Evolutionary conservation across 345 rosid genomes (phyloP).

Genomic region (Gossypium sturtianum): DNA sequence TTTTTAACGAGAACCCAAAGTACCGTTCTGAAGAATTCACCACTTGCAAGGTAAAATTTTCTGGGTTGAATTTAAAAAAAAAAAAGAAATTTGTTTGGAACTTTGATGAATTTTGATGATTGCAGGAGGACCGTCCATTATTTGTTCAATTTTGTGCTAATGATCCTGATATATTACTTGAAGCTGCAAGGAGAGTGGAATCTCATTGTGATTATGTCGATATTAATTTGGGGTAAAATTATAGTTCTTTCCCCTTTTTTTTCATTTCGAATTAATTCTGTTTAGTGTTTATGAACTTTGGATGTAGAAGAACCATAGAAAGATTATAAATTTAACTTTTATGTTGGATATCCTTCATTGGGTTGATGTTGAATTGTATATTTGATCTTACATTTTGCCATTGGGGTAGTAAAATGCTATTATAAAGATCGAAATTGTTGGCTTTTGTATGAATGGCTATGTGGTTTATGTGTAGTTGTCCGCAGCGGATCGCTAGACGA

Average conservation of each 20-base stretch:
- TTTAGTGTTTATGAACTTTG: neutral
- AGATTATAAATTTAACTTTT: neutral
- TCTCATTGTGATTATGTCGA: slow-evolving; percentile 87
- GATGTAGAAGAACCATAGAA: neutral
- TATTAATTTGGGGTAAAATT: slow-evolving; percentile 77
- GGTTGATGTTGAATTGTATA: neutral
- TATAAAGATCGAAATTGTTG: neutral
- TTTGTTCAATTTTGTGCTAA: slow-evolving; percentile 97
- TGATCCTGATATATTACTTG: slow-evolving; percentile 69
- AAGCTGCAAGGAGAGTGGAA: slow-evolving; percentile 79
- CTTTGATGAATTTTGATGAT: neutral
- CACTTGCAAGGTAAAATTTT: slow-evolving; percentile 58
- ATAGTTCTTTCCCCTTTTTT: neutral
- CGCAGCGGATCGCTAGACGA: slow-evolving; percentile 50
- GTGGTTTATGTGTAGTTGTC: slow-evolving; percentile 44
- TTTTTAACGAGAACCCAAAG: slow-evolving; percentile 72
- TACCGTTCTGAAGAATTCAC: slow-evolving; percentile 76
- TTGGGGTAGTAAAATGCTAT: neutral
- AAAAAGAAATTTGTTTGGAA: neutral
- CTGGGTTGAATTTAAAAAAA: neutral
- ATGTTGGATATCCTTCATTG: neutral
- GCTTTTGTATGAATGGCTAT: neutral
- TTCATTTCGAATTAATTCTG: neutral
- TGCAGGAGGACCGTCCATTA: slow-evolving; percentile 86
- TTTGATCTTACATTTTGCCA: neutral